A percentile compares a stretch with the other conserved stretches of the same genome.
phyloP scores from a whole-genome alignment of 306 rosid species.

The Vicia villosa region DNA sequence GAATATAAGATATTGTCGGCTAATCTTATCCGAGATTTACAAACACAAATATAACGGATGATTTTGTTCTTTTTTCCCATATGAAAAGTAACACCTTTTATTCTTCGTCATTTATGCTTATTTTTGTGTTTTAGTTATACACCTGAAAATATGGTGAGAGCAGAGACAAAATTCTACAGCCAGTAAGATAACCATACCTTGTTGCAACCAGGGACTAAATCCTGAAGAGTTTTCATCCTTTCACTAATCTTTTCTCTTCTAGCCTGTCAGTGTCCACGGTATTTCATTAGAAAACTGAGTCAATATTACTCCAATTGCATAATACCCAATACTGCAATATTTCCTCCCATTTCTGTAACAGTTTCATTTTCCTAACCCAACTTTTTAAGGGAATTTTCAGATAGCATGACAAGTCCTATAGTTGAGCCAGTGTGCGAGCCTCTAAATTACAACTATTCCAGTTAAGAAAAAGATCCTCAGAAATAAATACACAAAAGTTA shows the following conservation, averaged over 20 bases:
- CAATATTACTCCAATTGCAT: slow-evolving; percentile 31
- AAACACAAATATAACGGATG: slow-evolving; percentile 8
- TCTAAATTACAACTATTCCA: not conserved
- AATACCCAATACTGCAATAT: slow-evolving; percentile 15
- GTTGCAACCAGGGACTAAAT: slow-evolving; percentile 93
- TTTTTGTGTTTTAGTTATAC: not conserved
- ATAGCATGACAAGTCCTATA: not conserved
- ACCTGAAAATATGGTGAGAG: not conserved
- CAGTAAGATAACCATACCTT: slow-evolving; percentile 57
- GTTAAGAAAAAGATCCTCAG: not conserved
- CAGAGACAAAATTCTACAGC: slow-evolving; percentile 28
- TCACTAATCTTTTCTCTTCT: slow-evolving; percentile 96
- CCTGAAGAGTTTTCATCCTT: slow-evolving; percentile 94
- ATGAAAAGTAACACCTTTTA: not conserved
- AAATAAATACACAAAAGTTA: not conserved
- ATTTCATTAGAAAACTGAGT: slow-evolving; percentile 37
- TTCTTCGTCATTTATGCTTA: slow-evolving; percentile 6
- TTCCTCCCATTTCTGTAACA: slow-evolving; percentile 18
- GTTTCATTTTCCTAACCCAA: slow-evolving; percentile 31
- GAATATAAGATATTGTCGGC: slow-evolving; percentile 12
- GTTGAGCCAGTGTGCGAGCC: not conserved
- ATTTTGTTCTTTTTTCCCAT: slow-evolving; percentile 16
- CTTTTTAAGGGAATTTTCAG: slow-evolving; percentile 16
- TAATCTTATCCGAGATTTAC: not conserved
- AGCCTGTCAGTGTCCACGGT: slow-evolving; percentile 65